Conservation (phyloP, 139 green algal genomes). For the Auxenochlorella pyrenoidosa region DNA sequence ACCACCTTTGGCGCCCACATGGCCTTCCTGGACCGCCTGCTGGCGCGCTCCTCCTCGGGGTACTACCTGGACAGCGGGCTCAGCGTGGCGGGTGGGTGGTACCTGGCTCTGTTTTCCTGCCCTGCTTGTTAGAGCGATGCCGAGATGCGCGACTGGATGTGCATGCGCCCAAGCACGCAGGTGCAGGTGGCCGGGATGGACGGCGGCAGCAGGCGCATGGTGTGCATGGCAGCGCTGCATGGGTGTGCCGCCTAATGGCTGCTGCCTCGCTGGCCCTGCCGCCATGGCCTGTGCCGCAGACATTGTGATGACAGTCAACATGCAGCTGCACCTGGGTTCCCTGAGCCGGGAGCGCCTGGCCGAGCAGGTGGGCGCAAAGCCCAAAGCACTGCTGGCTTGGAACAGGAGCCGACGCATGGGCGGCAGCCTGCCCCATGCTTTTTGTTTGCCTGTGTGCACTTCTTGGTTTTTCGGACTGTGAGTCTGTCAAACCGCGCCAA, state of each 20-base stretch:
- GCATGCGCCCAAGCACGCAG: too few relatives aligned
- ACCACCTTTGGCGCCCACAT: neutral
- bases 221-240: neutral
- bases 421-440: neutral
- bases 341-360: neutral
- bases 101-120: neutral
- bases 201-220: neutral
- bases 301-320: neutral
- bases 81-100: neutral
- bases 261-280: too few relatives aligned
- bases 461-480: neutral
- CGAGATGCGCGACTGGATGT: too few relatives aligned
- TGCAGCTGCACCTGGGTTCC: neutral
- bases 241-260: neutral
- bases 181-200: neutral
- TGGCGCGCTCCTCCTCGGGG: neutral
- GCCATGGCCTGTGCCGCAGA: neutral
- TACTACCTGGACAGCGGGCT: conserved; percentile 8
- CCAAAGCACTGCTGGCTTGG: neutral
- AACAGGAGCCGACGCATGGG: neutral
- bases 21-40: conserved; percentile 6
- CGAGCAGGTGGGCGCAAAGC: neutral
- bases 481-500: too few relatives aligned
- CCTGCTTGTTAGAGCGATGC: too few relatives aligned
- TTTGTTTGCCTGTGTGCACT: neutral